These are phyloP conservation scores for Akanthomyces muscarius DNA, from an alignment of 2,329 filamentous ascomycete genomes.

Conservation along the genomic window DNA sequence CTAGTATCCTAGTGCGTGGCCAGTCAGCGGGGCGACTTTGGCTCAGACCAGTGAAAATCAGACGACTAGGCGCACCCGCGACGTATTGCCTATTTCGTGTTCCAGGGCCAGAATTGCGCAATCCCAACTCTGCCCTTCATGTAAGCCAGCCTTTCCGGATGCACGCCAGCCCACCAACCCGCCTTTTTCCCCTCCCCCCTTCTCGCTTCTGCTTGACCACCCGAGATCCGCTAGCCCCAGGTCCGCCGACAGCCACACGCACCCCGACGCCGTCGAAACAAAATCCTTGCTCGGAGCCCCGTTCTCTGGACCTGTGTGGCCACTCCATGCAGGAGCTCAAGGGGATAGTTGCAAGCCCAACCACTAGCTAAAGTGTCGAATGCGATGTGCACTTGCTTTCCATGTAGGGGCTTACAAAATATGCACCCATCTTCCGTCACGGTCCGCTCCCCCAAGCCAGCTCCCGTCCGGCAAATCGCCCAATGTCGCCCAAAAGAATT, in stretches of 20 bases:
- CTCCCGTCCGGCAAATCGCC: neutral
- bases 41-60: constrained; percentile 10
- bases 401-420: neutral
- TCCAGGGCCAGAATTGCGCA: constrained; percentile 14
- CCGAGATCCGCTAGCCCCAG: constrained; percentile 17
- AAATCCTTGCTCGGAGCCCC: neutral
- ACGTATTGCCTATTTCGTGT: constrained; percentile 14
- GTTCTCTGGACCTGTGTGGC: neutral
- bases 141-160: constrained; percentile 1
- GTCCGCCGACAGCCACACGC: constrained; percentile 15
- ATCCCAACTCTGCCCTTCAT: constrained; percentile 1
- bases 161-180: neutral
- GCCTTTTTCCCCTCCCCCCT: neutral
- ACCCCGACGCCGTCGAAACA: neutral
- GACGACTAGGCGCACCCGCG: constrained; percentile 13
- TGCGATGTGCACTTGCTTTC: neutral
- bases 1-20: no score
- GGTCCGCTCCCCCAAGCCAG: neutral
- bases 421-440: neutral
- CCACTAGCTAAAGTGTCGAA: no score
- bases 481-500: neutral
- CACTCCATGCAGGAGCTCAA: neutral
- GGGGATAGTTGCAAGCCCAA: constrained; percentile 15
- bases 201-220: neutral
- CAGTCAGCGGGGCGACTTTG: constrained; percentile 3